Base-by-base conservation (phyloP, 495 filamentous ascomycete species). In the Penicillium arizonense region DNA sequence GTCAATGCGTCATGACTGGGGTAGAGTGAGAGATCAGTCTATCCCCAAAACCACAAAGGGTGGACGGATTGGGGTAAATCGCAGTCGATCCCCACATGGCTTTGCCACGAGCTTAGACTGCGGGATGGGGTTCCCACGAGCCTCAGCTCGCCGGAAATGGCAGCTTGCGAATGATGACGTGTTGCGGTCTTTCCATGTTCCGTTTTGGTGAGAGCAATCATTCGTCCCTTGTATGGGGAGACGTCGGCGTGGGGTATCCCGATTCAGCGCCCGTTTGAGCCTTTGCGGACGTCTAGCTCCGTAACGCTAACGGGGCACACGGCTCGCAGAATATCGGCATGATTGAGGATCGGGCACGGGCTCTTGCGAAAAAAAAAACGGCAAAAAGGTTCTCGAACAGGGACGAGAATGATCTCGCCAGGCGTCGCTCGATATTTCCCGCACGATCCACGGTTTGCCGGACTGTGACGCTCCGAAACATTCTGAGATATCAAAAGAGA, bases 11-110 rank as follows among this genome's bases (percentile, higher is more conserved):
- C 53, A 50, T 56, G 46, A 50, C 37, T 55, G 11, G 37, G 32
- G 39, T 36, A 30, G 34, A 23, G n/a, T 24, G 5, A 47, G 35
- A 48, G 23, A 20, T 40, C 16, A 35, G 12, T 12, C 6, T 18
- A 44, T 34, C 9, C 23, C 20, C 21, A 28, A 23, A 32, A 21
- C 7, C 8, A n/a, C 21, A 18, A 52, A 35, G 23, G 36, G 35
- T 57, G 4, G 16, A 20, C 48, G 30, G 24, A 46, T 52, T 32
- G 20, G 45, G 39, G 5, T 9, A 40, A 13, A 20, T 38, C 3
- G 35, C 11, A 9, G 36, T 14, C 39, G 57, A 61, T 61, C 58
- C 50, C 58, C 58, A 61, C 54, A 61, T 57, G 58, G 55, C 26
- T 13, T 21, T 43, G 53, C 58, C 58, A 57, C 54, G 47, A 54